Percentiles rank a stretch among this genome's conserved stretches.
These are phyloP conservation scores for Scopulariopsis brevicaulis DNA, from an alignment of 2,329 filamentous ascomycete species.

Conservation along the genomic window DNA sequence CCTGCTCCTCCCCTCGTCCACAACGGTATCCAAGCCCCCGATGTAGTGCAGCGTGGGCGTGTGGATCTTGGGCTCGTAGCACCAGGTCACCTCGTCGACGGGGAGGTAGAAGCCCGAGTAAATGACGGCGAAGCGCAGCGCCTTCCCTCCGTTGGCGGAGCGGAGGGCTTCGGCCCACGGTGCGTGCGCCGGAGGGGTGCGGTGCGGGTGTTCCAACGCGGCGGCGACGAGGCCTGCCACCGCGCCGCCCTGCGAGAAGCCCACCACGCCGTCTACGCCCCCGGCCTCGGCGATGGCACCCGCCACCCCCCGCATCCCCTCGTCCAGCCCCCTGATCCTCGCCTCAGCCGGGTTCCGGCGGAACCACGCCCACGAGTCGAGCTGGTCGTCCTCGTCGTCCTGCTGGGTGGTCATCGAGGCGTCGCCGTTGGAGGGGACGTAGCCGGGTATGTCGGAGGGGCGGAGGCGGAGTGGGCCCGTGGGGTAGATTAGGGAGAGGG, in stretches of 20 bases:
- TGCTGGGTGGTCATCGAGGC: constrained; percentile 22
- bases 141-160: constrained; percentile 31
- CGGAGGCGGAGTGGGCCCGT: constrained; percentile 55
- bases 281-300: constrained; percentile 48
- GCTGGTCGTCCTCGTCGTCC: constrained; percentile 34
- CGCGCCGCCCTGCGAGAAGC: constrained; percentile 73
- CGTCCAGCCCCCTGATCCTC: constrained; percentile 36
- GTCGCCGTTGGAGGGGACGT: constrained; percentile 29
- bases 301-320: constrained; percentile 54
- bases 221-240: constrained; percentile 61
- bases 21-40: constrained; percentile 76
- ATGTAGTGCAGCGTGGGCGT: constrained; percentile 77
- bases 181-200: constrained; percentile 14
- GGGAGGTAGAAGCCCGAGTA: constrained; percentile 70
- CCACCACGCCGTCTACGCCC: constrained; percentile 66
- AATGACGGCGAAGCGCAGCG: constrained; percentile 58
- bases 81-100: constrained; percentile 46
- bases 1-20: constrained; percentile 64
- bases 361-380: constrained; percentile 76
- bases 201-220: constrained; percentile 46
- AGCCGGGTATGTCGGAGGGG: constrained; percentile 60
- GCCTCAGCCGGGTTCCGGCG: constrained; percentile 50
- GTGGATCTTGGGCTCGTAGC: constrained; percentile 60
- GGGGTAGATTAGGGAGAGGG: constrained; percentile 51
- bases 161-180: constrained; percentile 33